Evolutionary conservation across 116 monocot genomes (phyloP), one percentile per base, ranked within the genome.

Genomic region (Posidonia oceanica): DNA sequence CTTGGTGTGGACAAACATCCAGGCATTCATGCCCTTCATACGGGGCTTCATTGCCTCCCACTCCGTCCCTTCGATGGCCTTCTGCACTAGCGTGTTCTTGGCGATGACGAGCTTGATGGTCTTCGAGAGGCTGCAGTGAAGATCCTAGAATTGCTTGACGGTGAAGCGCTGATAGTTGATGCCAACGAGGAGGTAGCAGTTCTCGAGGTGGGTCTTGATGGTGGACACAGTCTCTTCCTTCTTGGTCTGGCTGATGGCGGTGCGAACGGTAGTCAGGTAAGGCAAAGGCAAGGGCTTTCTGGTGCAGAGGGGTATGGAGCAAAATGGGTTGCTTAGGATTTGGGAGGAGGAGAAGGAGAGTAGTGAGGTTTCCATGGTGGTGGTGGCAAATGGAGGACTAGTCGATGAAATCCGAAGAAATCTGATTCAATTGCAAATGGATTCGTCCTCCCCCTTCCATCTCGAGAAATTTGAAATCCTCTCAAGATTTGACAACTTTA

Each of bases 1-100:
- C 44, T 91, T 91, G 52, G 91, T 83, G 73, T 84, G 88, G 48
- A 95, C 86, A 68, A 95, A 95, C 74, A 95, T 77, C 94, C 94
- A 95, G 2, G 88, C 94, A 68, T 95, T 95, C 94, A 95, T 95
- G 10, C 94, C 94, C 7, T 58, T 82, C 64, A 85, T 77, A 77
- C 91, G 91, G 21, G 86, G 86, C 15, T 75, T 73, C 36, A 95
- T 61, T 7, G 79, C 74, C 67, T 88, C 94, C 88, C 87, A 95
- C 7, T 63, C 71, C 17, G 91, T 95, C 13, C 88, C 94, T 68
- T 91, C 83, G 22, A 91, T 72, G 70, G 91, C 85, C 75, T 88
- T 86, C 53, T 75, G 83, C 11, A 95, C 79, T 3, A 88, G 74
- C 14, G 94, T 86, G 79, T 95, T 95, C 79, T 91, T 95, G 56